phyloP scores from a whole-genome alignment of 2,329 filamentous ascomycete genomes.

The Apiospora marii region DNA sequence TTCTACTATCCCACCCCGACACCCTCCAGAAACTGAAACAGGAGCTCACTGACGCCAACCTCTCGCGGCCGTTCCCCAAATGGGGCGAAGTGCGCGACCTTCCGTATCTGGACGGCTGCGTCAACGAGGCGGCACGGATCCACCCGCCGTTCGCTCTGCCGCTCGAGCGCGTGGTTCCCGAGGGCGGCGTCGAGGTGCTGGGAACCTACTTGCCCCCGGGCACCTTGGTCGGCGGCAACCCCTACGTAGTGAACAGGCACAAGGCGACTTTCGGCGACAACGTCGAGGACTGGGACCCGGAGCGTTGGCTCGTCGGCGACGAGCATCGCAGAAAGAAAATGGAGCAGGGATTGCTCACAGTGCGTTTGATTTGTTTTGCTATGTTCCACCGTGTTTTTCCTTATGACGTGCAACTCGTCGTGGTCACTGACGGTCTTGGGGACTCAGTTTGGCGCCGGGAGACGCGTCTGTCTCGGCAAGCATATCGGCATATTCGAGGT shows the following conservation, averaged over 20 bases:
- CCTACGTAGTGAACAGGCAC: conserved; percentile 38
- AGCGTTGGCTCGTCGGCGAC: conserved; percentile 33
- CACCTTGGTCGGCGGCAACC: conserved; percentile 31
- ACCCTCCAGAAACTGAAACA: conserved; percentile 35
- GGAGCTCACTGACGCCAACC: conserved; percentile 41
- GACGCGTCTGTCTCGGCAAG: no score
- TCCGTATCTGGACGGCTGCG: conserved; percentile 47
- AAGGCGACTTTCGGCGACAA: conserved; percentile 34
- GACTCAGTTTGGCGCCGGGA: no score
- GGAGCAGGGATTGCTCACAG: no score
- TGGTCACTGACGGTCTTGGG: no score
- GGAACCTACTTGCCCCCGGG: conserved; percentile 35
- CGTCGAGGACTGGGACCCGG: conserved; percentile 35
- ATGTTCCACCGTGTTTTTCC: no score
- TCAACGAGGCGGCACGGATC: conserved; percentile 42
- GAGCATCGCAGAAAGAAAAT: background rate
- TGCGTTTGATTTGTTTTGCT: no score
- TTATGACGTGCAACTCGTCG: no score
- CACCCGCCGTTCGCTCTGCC: conserved; percentile 43
- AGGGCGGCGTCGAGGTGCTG: conserved; percentile 34
- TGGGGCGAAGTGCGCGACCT: conserved; percentile 42
- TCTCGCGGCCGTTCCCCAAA: conserved; percentile 22
- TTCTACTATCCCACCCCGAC: conserved; percentile 29
- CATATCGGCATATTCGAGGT: no score
- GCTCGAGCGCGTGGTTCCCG: conserved; percentile 34